phyloP scores from a whole-genome alignment of 2,329 filamentous ascomycete species.

The Coleophoma cylindrospora region DNA sequence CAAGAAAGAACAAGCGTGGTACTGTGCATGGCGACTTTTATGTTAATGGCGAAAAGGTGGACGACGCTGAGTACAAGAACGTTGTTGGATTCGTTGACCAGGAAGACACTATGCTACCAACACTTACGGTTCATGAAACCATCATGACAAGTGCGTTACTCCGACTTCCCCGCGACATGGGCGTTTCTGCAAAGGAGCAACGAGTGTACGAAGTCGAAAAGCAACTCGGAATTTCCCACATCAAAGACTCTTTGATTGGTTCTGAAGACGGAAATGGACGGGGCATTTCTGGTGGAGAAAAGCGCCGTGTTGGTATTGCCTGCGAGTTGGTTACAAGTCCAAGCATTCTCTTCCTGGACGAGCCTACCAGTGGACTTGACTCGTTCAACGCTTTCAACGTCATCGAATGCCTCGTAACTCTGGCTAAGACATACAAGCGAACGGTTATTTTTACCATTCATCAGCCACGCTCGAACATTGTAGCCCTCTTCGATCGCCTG shows the following conservation, averaged over 20 bases:
- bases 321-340: constrained; percentile 97
- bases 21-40: constrained; percentile 74
- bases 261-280: constrained; percentile 92
- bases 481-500: constrained; percentile 92
- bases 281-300: constrained; percentile 95
- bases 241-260: constrained; percentile 90
- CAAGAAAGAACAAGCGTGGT: constrained; percentile 94
- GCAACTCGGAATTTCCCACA: constrained; percentile 90
- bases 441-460: constrained; percentile 99
- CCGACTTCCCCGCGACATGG: constrained; percentile 90
- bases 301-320: constrained; percentile 91
- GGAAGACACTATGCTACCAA: constrained; percentile 94
- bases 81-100: constrained; percentile 97
- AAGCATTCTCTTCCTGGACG: constrained; percentile 93
- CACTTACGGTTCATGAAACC: constrained; percentile 94
- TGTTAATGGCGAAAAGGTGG: constrained; percentile 88
- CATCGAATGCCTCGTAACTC: constrained; percentile 87
- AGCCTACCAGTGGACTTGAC: constrained; percentile 93
- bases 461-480: constrained; percentile 96
- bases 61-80: constrained; percentile 78
- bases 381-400: constrained; percentile 98
- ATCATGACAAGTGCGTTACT: constrained; percentile 92
- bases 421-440: constrained; percentile 94
- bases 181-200: constrained; percentile 79
- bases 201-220: constrained; percentile 89